Conservation (phyloP, 768 basidiomycete genomes). For the Podaxis sp. region DNA sequence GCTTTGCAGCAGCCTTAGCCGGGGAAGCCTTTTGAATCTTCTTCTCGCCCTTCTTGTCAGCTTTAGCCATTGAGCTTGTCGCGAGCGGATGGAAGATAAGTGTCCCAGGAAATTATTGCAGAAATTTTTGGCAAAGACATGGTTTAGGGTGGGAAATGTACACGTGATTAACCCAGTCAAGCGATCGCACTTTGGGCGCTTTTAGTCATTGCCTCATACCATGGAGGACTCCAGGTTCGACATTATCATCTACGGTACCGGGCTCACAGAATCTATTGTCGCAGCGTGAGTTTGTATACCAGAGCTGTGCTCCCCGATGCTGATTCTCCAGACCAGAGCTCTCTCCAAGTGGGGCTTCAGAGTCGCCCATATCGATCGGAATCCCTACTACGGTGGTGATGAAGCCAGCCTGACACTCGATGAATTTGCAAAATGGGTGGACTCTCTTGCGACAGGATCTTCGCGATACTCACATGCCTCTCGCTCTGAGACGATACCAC, state of each 20-base stretch:
- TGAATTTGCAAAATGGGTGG: conserved; percentile 75
- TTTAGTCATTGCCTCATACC: conserved; percentile 1
- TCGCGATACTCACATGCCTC: conserved; percentile 43
- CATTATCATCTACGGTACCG: conserved; percentile 73
- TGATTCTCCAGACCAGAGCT: conserved; percentile 50
- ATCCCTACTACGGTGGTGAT: conserved; percentile 81
- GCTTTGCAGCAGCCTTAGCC: conserved; percentile 22
- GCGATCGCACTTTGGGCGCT: not conserved
- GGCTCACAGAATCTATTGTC: conserved; percentile 78
- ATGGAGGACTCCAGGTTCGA: conserved; percentile 57
- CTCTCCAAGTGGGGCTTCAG: conserved; percentile 86
- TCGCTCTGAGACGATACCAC: conserved; percentile 41
- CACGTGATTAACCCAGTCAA: conserved; percentile 19
- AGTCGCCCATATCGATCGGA: conserved; percentile 85
- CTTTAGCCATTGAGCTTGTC: conserved; percentile 42
- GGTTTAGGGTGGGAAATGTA: conserved; percentile 30
- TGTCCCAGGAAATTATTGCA: conserved; percentile 17
- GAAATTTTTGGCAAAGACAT: conserved; percentile 27
- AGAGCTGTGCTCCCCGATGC: not conserved
- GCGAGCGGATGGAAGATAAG: conserved; percentile 20
- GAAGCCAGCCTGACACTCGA: conserved; percentile 82
- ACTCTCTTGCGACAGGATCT: conserved; percentile 27
- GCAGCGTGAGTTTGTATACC: conserved; percentile 70
- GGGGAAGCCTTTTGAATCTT: conserved; percentile 27
- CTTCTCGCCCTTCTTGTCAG: conserved; percentile 48